phyloP scores from a whole-genome alignment of 257 asterid species.

The Parsonsia alboflavescens region DNA sequence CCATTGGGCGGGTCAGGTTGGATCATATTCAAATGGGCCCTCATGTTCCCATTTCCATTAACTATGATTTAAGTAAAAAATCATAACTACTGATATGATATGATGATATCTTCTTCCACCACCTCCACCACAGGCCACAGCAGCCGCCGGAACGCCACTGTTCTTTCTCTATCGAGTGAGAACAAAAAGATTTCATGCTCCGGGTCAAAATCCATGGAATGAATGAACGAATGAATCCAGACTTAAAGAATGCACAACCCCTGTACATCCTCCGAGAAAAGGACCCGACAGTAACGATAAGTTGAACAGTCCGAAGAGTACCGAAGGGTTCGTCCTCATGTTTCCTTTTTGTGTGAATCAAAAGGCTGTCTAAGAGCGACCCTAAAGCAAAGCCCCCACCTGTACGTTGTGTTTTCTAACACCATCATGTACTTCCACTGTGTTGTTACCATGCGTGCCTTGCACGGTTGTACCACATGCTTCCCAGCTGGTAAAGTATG shows the following conservation, averaged over 20 bases:
- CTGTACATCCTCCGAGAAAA: background rate
- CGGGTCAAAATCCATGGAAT: background rate
- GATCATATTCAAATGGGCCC: slow-evolving; percentile 15
- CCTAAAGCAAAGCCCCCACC: background rate
- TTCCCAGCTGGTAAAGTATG: no score
- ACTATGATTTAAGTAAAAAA: background rate
- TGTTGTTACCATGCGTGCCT: background rate
- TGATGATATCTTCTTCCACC: background rate
- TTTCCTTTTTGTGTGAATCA: background rate
- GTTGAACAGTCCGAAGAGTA: background rate
- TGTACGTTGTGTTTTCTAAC: background rate
- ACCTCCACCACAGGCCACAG: slow-evolving; percentile 2
- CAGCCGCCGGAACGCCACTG: background rate
- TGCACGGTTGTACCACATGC: background rate
- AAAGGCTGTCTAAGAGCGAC: background rate
- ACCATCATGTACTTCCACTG: background rate
- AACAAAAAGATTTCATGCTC: slow-evolving; percentile 4
- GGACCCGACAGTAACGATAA: background rate
- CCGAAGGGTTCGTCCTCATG: background rate
- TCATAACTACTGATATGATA: background rate
- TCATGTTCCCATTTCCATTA: slow-evolving; percentile 13
- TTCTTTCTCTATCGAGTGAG: background rate
- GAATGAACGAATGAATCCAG: background rate
- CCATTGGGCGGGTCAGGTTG: background rate
- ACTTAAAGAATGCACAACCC: background rate